These are phyloP conservation scores for Borovskyia barvae DNA, from an alignment of 208 protist species.

Conservation along the genomic window DNA sequence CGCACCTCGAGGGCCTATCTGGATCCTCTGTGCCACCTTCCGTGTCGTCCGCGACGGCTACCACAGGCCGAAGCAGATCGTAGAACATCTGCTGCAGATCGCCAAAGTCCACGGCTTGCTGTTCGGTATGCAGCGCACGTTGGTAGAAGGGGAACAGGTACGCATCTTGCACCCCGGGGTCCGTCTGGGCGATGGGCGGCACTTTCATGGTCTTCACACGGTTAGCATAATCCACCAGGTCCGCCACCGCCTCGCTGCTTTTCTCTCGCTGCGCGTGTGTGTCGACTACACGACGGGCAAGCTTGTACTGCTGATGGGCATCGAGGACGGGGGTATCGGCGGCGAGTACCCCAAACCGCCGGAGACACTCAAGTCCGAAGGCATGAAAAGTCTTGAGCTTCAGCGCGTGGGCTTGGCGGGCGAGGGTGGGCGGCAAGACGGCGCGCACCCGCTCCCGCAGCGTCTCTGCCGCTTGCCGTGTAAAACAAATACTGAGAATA, in stretches of 20 bases:
- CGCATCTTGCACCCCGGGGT: constrained; percentile 52
- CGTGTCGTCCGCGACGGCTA: background rate
- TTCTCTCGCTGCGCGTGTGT: constrained; percentile 45
- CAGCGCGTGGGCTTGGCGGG: constrained; percentile 21
- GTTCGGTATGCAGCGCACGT: constrained; percentile 55
- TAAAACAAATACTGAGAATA: constrained; percentile 86
- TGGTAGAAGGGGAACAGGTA: constrained; percentile 80
- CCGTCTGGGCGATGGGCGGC: constrained; percentile 36
- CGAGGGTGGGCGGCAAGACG: constrained; percentile 29
- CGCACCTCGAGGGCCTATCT: background rate
- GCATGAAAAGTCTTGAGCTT: constrained; percentile 87
- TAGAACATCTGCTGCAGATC: constrained; percentile 83
- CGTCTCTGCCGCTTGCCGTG: constrained; percentile 74
- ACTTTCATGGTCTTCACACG: constrained; percentile 61
- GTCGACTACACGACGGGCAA: constrained; percentile 59
- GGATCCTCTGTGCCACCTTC: background rate
- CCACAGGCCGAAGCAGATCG: constrained; percentile 34
- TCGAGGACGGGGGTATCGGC: constrained; percentile 59
- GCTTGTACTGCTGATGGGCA: constrained; percentile 43
- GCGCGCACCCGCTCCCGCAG: constrained; percentile 63
- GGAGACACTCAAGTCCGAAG: constrained; percentile 81
- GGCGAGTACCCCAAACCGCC: constrained; percentile 53
- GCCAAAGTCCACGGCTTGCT: constrained; percentile 80
- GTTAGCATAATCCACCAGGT: constrained; percentile 69
- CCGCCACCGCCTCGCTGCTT: constrained; percentile 49